These are phyloP conservation scores for Corynascus novoguineensis DNA, from an alignment of 495 filamentous ascomycete species.

Conservation along the genomic window DNA sequence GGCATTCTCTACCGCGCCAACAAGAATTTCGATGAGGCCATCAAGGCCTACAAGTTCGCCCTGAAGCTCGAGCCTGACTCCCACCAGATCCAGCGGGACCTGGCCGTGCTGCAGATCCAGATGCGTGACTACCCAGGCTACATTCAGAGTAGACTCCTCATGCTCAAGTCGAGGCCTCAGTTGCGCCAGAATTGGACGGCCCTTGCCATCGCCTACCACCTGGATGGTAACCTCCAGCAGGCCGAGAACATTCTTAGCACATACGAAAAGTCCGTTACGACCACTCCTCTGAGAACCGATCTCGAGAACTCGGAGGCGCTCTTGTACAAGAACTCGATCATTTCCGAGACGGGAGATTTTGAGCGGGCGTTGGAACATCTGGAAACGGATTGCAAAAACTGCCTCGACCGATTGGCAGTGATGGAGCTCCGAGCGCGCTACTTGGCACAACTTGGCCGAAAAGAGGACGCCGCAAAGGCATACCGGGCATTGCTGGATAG, in stretches of 20 bases:
- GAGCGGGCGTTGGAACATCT: constrained; percentile 83
- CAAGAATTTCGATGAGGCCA: constrained; percentile 98
- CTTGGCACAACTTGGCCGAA: constrained; percentile 67
- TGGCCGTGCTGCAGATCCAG: constrained; percentile 89
- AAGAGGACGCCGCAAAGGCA: constrained; percentile 74
- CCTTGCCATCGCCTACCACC: constrained; percentile 84
- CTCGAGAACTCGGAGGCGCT: constrained; percentile 90
- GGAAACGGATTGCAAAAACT: constrained; percentile 65
- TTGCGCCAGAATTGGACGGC: constrained; percentile 93
- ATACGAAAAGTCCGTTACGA: constrained; percentile 87
- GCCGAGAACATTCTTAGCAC: constrained; percentile 88
- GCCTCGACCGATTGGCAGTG: constrained; percentile 79
- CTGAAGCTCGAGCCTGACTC: constrained; percentile 88
- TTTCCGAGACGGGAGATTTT: constrained; percentile 76
- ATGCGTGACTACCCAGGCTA: constrained; percentile 96
- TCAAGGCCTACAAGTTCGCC: constrained; percentile 97
- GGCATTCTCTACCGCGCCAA: constrained; percentile 85
- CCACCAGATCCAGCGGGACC: constrained; percentile 85
- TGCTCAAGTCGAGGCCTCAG: constrained; percentile 75
- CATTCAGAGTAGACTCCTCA: constrained; percentile 73
- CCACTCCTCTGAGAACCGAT: constrained; percentile 66
- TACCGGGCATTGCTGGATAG: constrained; percentile 76
- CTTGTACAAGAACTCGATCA: constrained; percentile 92
- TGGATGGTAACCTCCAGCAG: constrained; percentile 73
- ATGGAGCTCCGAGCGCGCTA: constrained; percentile 87